Conservation (phyloP, 768 basidiomycete species). For the Boletus sp. region DNA sequence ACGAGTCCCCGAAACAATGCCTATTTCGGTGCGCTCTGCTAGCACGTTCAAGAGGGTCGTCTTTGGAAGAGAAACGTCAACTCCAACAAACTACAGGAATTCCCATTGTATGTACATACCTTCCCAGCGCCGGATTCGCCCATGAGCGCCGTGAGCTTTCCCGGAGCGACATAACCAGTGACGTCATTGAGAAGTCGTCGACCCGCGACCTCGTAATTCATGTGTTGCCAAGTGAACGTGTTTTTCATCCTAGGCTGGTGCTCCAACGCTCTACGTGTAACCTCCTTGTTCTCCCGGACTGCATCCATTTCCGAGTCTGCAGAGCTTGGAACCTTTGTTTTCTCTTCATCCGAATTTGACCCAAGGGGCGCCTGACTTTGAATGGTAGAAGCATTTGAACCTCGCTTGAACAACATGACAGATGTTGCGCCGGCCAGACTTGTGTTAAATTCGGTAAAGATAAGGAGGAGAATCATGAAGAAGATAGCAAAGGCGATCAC, state of each 20-base stretch:
- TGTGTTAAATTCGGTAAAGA: constrained; percentile 58
- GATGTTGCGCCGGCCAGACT: constrained; percentile 33
- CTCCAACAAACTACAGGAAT: too few species aligned
- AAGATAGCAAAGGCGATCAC: constrained; percentile 58
- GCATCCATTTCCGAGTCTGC: constrained; percentile 7
- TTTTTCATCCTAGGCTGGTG: constrained; percentile 40
- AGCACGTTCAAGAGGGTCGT: constrained; percentile 52
- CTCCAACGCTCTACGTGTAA: constrained; percentile 33
- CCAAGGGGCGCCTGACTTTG: not conserved
- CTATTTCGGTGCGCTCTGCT: constrained; percentile 38
- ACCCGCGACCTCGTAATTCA: constrained; percentile 65
- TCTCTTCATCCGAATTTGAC: constrained; percentile 32
- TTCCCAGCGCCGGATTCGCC: constrained; percentile 57
- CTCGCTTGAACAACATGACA: constrained; percentile 67
- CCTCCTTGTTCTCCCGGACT: constrained; percentile 12
- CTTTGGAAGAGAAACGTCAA: constrained; percentile 16
- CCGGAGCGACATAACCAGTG: constrained; percentile 79
- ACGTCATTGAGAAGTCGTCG: constrained; percentile 65
- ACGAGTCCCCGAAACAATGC: constrained; percentile 41
- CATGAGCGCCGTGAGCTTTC: constrained; percentile 78
- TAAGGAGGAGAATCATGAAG: constrained; percentile 55
- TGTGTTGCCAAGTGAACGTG: constrained; percentile 78
- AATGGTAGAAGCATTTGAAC: constrained; percentile 34
- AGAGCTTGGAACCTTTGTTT: constrained; percentile 15
- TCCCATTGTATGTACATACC: constrained; percentile 15